These are phyloP conservation scores for Globisporangium spinosum DNA, from an alignment of 352 stramenopile genomes.

Conservation along the genomic window DNA sequence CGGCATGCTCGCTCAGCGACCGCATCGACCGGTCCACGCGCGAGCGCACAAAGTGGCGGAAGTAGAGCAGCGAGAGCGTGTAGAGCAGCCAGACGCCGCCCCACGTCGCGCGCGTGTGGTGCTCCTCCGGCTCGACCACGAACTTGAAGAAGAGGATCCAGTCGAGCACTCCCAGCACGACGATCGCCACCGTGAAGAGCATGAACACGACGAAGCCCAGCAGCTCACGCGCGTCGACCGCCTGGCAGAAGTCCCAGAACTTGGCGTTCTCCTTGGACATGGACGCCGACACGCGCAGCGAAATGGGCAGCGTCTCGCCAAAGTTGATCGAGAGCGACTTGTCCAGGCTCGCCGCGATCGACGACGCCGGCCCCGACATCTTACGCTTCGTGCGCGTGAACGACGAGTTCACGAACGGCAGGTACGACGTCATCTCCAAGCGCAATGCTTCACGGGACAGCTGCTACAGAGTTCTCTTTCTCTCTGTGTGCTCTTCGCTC, in stretches of 20 bases:
- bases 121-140: conserved; percentile 45
- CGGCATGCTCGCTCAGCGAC: conserved; percentile 47
- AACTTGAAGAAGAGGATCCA: conserved; percentile 73
- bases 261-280: conserved; percentile 9
- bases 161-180: conserved; percentile 42
- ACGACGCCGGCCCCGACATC: conserved; percentile 46
- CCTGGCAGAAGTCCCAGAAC: conserved; percentile 26
- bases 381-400: conserved; percentile 51
- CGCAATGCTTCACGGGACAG: background rate
- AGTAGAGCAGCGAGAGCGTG: conserved; percentile 39
- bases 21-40: conserved; percentile 37
- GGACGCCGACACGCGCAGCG: conserved; percentile 6
- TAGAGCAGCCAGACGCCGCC: conserved; percentile 54
- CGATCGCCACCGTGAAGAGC: conserved; percentile 36
- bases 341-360: conserved; percentile 30
- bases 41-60: conserved; percentile 41
- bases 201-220: conserved; percentile 42
- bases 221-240: conserved; percentile 42
- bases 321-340: conserved; percentile 27
- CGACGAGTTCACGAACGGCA: conserved; percentile 18
- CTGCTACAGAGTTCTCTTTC: background rate
- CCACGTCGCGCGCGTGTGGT: conserved; percentile 41
- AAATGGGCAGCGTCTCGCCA: conserved; percentile 15
- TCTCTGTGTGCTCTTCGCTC: background rate
- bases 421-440: conserved; percentile 21